Conservation (phyloP, 2,329 filamentous ascomycete species). For the Epichloe aotearoae region DNA sequence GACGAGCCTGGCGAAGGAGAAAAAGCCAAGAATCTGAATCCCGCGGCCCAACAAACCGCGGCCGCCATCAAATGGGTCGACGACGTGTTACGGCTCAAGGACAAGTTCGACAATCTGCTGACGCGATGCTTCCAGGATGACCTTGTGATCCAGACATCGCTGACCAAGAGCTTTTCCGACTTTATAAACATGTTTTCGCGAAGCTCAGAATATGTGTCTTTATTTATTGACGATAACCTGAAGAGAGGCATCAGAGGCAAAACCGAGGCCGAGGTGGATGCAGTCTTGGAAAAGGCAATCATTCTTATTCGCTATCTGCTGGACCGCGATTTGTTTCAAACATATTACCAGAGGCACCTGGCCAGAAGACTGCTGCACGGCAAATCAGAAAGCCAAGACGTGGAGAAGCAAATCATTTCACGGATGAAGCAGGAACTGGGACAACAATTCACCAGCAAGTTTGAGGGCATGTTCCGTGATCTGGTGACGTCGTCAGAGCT, state of each 20-base stretch:
- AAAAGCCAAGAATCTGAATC: constrained; percentile 22
- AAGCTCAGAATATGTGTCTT: constrained; percentile 81
- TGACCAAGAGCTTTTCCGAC: constrained; percentile 78
- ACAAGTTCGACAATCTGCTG: constrained; percentile 79
- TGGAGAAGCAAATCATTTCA: constrained; percentile 88
- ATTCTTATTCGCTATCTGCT: constrained; percentile 74
- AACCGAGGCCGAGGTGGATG: constrained; percentile 76
- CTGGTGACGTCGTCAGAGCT: constrained; percentile 81
- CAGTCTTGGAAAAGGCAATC: constrained; percentile 78
- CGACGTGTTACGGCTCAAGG: constrained; percentile 72
- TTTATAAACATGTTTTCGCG: constrained; percentile 87
- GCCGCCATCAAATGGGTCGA: constrained; percentile 93
- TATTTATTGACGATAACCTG: constrained; percentile 94
- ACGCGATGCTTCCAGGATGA: constrained; percentile 60
- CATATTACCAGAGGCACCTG: constrained; percentile 96
- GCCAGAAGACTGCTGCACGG: constrained; percentile 76
- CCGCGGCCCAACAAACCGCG: constrained; percentile 65
- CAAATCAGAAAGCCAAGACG: constrained; percentile 81
- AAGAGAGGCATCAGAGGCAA: constrained; percentile 90
- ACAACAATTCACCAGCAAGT: constrained; percentile 81
- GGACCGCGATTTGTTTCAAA: constrained; percentile 90
- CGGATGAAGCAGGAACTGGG: constrained; percentile 96
- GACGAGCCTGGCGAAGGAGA: constrained; percentile 34
- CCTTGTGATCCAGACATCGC: constrained; percentile 62
- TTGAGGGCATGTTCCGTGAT: constrained; percentile 97